Conservation (phyloP, 768 basidiomycete genomes). For the Crepidotus variabilis region DNA sequence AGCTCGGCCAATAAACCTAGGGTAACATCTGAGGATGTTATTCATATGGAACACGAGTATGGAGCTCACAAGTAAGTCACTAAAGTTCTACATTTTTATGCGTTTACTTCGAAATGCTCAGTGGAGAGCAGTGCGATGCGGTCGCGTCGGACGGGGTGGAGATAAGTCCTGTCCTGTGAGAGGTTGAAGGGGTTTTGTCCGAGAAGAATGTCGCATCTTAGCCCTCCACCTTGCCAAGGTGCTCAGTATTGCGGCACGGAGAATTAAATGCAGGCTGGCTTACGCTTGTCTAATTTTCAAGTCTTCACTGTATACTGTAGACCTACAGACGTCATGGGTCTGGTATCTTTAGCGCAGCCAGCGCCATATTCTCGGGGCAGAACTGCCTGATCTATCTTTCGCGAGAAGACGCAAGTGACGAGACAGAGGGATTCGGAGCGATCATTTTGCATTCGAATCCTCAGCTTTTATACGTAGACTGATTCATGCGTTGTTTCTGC, state of each 20-base stretch:
- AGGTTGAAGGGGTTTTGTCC: neutral
- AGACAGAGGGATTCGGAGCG: neutral
- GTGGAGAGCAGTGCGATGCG: neutral
- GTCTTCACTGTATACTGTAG: no score
- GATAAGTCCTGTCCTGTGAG: neutral
- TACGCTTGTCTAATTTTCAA: no score
- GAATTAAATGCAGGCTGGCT: no score
- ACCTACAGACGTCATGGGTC: no score
- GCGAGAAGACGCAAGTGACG: neutral
- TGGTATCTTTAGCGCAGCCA: no score
- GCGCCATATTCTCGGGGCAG: no score
- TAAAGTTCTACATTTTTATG: neutral
- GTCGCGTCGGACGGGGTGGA: neutral
- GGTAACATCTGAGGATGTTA: constrained; percentile 63
- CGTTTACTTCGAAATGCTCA: neutral
- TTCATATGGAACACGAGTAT: constrained; percentile 76
- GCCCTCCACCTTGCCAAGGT: neutral
- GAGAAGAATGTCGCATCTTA: neutral
- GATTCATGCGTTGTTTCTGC: constrained; percentile 37
- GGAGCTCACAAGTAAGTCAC: constrained; percentile 84
- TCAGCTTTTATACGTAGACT: constrained; percentile 3
- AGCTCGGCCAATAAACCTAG: constrained; percentile 5
- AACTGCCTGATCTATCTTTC: neutral
- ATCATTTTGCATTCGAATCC: constrained; percentile 10
- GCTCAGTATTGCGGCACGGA: no score